Evolutionary conservation across 2,329 filamentous ascomycete genomes (phyloP).

Genomic region (Epichloe gansuensis): DNA sequence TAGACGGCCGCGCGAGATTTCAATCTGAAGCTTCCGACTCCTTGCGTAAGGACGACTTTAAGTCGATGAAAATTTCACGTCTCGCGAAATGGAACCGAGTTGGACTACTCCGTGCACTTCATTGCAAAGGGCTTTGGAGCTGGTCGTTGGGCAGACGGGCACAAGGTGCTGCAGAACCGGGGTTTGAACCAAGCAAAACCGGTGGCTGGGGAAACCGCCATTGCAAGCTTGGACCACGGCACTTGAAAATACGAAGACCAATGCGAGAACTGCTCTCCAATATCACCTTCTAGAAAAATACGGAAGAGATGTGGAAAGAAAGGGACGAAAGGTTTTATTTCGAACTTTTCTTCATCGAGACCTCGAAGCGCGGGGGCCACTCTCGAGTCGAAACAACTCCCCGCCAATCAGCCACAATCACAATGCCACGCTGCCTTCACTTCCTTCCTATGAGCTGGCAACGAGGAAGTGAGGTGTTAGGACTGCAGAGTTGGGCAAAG

Average conservation of each 20-base stretch:
- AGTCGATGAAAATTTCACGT: background rate
- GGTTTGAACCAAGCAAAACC: background rate
- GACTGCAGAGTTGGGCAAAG: background rate
- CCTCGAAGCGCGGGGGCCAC: no score
- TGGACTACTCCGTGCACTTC: background rate
- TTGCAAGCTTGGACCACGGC: background rate
- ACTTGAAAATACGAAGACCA: background rate
- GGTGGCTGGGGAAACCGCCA: background rate
- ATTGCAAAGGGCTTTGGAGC: background rate
- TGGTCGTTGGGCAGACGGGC: background rate
- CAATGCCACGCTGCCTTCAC: background rate
- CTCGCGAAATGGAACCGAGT: no score
- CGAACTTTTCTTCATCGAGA: no score
- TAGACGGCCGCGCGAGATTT: background rate
- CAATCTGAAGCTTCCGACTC: background rate
- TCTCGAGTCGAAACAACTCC: no score
- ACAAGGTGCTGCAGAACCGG: background rate
- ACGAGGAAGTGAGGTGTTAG: background rate
- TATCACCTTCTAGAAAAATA: no score
- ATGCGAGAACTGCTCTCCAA: no score
- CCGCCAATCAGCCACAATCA: background rate
- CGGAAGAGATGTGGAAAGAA: no score
- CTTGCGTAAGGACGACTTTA: background rate
- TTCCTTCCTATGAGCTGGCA: background rate
- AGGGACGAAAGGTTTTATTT: no score